Evolutionary conservation across 345 rosid genomes (phyloP), one percentile per base, ranked within the genome.

Genomic region (Mercurialis annua): DNA sequence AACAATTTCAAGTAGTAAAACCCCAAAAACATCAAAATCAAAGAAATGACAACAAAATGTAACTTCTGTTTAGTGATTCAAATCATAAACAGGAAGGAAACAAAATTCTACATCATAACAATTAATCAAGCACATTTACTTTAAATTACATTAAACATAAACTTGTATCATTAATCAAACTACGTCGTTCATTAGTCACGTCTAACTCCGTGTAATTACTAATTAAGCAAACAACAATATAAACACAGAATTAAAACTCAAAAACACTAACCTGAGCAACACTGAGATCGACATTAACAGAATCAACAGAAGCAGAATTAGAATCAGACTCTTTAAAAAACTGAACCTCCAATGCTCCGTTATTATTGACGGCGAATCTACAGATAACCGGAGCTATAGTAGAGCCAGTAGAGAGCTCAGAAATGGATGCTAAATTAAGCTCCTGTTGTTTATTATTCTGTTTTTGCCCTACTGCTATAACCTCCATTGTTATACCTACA

Each of bases 321-420:
- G 40, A 40, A 21, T 87, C 83, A 55, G 84, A 79, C 50, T 75
- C 79, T 6, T 49, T 54, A 59, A 43, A 64, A 74, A 92, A 80
- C 56, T 85, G 84, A 21, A 89, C 86, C 83, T 82, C 85, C 20
- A 84, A 70, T 46, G 68, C 83, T 63, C 90, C 92, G 60, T 62
- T 50, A 21, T 62, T 50, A 21, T 77, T 84, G 36, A 62, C 71
- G 27, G 80, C 63, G 72, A 92, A 92, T 65, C 84, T 80, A 58
- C 96, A 93, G 59, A 76, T 30, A 61, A 73, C 81, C 10, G 87
- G 83, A 48, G 68, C 40, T 8, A 81, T 77, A 36, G 89, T 62
- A 43, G 77, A 47, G 63, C 79, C 59, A 14, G 81, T 69, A 52
- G 90, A 65, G 30, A 89, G 90, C 64, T 84, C 87, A 34, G 87